Conservation (phyloP, 352 stramenopile species). For the Globisporangium cylindrosporum region DNA sequence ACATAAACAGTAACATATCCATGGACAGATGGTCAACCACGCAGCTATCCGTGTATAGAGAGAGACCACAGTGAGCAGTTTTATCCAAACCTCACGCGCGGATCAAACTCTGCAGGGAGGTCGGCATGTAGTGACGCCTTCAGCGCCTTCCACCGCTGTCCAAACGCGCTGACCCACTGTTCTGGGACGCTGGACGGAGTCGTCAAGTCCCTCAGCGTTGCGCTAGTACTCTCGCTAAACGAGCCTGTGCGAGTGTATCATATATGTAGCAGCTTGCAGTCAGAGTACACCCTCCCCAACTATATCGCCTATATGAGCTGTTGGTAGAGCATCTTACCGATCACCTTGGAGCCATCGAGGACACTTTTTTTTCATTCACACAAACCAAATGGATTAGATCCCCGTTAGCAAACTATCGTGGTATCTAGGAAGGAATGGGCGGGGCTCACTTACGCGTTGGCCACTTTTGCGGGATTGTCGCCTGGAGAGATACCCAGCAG, state of each 20-base stretch:
- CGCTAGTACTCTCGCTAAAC: slow-evolving; percentile 27
- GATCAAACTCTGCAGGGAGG: slow-evolving; percentile 40
- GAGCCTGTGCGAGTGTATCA: slow-evolving; percentile 22
- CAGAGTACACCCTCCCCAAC: neutral
- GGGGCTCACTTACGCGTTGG: slow-evolving; percentile 22
- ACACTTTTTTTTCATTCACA: slow-evolving; percentile 3
- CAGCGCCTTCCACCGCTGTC: slow-evolving; percentile 35
- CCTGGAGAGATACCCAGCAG: slow-evolving; percentile 53
- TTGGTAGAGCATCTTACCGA: slow-evolving; percentile 9
- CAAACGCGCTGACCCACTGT: slow-evolving; percentile 24
- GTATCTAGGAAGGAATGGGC: neutral
- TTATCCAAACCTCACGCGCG: slow-evolving; percentile 19
- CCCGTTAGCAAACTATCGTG: neutral
- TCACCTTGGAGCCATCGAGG: slow-evolving; percentile 14
- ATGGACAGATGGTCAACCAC: neutral
- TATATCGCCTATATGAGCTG: neutral
- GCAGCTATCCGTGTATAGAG: neutral
- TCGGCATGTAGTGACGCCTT: slow-evolving; percentile 43
- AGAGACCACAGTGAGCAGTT: too few species aligned
- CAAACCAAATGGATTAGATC: neutral
- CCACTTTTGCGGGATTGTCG: slow-evolving; percentile 41
- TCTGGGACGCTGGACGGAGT: slow-evolving; percentile 23
- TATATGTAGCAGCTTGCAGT: neutral
- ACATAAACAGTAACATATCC: neutral
- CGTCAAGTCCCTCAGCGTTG: slow-evolving; percentile 34